Conservation (phyloP, 352 stramenopile species). For the Nothophytophthora sp. region DNA sequence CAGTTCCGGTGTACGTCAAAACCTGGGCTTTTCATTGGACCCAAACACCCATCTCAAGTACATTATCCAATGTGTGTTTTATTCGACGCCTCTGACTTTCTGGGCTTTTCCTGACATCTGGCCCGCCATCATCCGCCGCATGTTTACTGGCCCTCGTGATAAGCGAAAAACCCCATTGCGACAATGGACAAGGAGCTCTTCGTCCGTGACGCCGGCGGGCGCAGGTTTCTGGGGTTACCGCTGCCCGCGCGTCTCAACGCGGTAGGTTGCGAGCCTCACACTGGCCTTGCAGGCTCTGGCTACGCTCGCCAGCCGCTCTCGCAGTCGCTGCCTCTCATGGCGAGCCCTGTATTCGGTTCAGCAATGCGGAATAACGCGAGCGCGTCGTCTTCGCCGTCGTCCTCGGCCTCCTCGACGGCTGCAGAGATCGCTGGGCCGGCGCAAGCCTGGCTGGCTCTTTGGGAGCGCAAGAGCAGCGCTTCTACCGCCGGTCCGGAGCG, state of each 20-base stretch:
- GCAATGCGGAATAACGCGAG: constrained; percentile 1
- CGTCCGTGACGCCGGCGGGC: constrained; percentile 4
- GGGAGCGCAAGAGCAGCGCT: constrained; percentile 5
- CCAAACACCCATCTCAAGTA: no score
- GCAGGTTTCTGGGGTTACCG: no score
- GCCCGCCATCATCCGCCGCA: constrained; percentile 5
- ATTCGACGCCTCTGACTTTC: no score
- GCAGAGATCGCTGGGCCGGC: constrained; percentile 3
- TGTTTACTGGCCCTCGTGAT: constrained; percentile 18
- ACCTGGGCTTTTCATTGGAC: no score
- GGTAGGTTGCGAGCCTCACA: background rate
- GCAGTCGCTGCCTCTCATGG: constrained; percentile 5
- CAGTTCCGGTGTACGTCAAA: no score
- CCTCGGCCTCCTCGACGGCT: constrained; percentile 14
- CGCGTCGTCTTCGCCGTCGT: constrained; percentile 17
- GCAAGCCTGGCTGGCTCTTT: constrained; percentile 16
- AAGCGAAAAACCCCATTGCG: no score
- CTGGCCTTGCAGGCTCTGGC: background rate
- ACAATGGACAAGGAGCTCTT: no score
- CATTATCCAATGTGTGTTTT: no score
- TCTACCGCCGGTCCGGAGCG: background rate
- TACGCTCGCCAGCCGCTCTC: constrained; percentile 8
- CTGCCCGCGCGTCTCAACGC: constrained; percentile 1
- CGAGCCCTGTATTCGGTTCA: constrained; percentile 1
- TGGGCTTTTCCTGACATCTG: background rate